Evolutionary conservation across 2,329 filamentous ascomycete species (phyloP), one percentile per base, ranked within the genome.

Genomic region (Bretziella fagacearum): DNA sequence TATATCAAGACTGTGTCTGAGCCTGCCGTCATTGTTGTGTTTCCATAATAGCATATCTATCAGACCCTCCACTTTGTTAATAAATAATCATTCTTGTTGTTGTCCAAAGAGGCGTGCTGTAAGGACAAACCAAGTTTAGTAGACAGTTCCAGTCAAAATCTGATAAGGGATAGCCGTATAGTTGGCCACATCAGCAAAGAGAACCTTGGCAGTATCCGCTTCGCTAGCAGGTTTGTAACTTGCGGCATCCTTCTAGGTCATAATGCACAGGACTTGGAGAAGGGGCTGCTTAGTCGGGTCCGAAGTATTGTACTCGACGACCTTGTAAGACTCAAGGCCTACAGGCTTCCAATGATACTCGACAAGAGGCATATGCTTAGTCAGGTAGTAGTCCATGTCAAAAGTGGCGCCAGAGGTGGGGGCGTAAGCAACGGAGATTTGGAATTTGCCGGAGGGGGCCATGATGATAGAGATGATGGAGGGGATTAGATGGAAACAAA

Each of bases 321-420:
- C 55, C 42, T 55, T 55, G 60, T 59, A 63, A 48, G 52, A 53
- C 55, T 59, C 59, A 3, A 71, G 56, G 33, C 68, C 68, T 43
- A 58, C 53, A 1, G 55, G 50, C 1, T 46, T 51, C 66, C 67
- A 70, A 22, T 53, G 51, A 41, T 61, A 57, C 23, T 55, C 50
- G 13, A 64, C 63, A 2, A 71, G 56, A 1, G 63, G 61, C 63
- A 71, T 66, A 59, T 71, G 68, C 17, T 52, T 62, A 2, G 54
- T 47, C 30, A 69, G 54, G 55, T 70, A 72, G 61, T 71, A 71
- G 27, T 67, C 59, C 53, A 68, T 57, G 58, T 71, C 57, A 59
- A 71, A 71, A 51, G 57, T 58, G 30, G 56, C 33, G 23, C 26
- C 32, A 8, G 48, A 32, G 30, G 33, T 46, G 26, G 33, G 29